Conservation (phyloP, 352 stramenopile genomes). For the Globisporangium parvum region DNA sequence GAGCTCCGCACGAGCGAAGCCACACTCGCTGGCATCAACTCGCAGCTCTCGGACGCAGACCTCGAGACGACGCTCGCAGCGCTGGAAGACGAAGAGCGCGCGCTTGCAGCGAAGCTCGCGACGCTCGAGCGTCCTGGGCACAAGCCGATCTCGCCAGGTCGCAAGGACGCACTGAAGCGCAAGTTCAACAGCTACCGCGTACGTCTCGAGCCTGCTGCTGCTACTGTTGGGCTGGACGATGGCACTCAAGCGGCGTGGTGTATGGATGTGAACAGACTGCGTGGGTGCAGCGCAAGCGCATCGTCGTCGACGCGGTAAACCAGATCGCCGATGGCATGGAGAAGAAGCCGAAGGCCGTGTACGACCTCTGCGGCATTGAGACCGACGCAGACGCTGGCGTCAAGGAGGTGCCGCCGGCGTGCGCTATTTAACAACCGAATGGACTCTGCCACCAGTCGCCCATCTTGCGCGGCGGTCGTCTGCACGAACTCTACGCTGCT, state of each 20-base stretch:
- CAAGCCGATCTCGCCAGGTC: constrained; percentile 42
- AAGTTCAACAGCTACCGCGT: constrained; percentile 66
- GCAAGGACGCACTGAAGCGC: constrained; percentile 56
- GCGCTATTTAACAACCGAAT: constrained; percentile 40
- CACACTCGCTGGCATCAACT: constrained; percentile 36
- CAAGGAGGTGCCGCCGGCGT: constrained; percentile 48
- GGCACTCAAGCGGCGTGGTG: not conserved
- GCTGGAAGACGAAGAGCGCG: constrained; percentile 32
- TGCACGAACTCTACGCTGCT: too few relatives aligned
- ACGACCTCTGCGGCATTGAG: constrained; percentile 54
- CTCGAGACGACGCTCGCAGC: constrained; percentile 41
- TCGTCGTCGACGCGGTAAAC: constrained; percentile 72
- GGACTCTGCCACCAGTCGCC: too few relatives aligned
- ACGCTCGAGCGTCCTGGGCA: constrained; percentile 35
- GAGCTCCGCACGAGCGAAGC: constrained; percentile 50
- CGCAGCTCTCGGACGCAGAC: constrained; percentile 63
- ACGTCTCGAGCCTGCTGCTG: constrained; percentile 2
- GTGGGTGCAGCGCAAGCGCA: constrained; percentile 72
- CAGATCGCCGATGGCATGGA: constrained; percentile 80
- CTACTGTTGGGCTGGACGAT: too few relatives aligned
- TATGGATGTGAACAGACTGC: constrained; percentile 27
- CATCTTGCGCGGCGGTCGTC: too few relatives aligned
- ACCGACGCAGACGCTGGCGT: constrained; percentile 66
- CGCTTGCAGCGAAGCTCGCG: constrained; percentile 39
- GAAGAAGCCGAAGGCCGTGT: constrained; percentile 67